Percentiles rank a stretch among this genome's conserved stretches.
Conservation (phyloP, 345 rosid genomes). For the Excoecaria agallocha region DNA sequence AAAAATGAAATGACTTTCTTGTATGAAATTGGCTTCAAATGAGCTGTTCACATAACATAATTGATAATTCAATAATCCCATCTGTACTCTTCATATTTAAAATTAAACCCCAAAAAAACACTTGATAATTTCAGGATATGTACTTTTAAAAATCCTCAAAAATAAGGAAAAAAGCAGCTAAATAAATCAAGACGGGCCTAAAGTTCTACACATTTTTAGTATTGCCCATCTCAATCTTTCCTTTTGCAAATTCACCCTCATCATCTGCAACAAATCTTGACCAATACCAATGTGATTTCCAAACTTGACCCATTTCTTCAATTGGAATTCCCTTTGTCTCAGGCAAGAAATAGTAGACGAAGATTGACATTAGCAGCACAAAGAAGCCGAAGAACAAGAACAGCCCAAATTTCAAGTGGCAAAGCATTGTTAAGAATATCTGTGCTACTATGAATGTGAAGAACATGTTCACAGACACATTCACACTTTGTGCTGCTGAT, state of each 20-base stretch:
- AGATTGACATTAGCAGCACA: slow-evolving; percentile 55
- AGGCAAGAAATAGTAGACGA: slow-evolving; percentile 55
- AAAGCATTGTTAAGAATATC: slow-evolving; percentile 67
- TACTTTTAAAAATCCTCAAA: slow-evolving; percentile 13
- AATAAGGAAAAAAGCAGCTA: neutral
- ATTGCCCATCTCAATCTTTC: slow-evolving; percentile 48
- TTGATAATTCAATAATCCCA: no score
- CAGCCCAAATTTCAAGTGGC: slow-evolving; percentile 75
- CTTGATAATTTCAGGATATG: slow-evolving; percentile 4
- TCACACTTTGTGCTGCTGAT: slow-evolving; percentile 87
- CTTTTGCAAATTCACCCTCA: slow-evolving; percentile 21
- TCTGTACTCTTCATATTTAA: no score
- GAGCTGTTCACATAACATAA: no score
- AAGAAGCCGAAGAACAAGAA: slow-evolving; percentile 68
- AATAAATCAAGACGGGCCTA: neutral
- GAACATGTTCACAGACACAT: slow-evolving; percentile 83
- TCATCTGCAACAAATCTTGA: slow-evolving; percentile 42
- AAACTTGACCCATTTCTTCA: slow-evolving; percentile 62
- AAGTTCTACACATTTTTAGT: slow-evolving; percentile 29
- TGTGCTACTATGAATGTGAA: slow-evolving; percentile 81
- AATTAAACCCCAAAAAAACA: no score
- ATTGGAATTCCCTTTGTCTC: slow-evolving; percentile 72
- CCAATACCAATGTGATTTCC: slow-evolving; percentile 72
- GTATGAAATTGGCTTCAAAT: slow-evolving; percentile 8
- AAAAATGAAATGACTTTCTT: neutral